These are phyloP conservation scores for Aspergillus ochraceoroseus DNA, from an alignment of 2,329 filamentous ascomycete genomes.

Conservation along the genomic window DNA sequence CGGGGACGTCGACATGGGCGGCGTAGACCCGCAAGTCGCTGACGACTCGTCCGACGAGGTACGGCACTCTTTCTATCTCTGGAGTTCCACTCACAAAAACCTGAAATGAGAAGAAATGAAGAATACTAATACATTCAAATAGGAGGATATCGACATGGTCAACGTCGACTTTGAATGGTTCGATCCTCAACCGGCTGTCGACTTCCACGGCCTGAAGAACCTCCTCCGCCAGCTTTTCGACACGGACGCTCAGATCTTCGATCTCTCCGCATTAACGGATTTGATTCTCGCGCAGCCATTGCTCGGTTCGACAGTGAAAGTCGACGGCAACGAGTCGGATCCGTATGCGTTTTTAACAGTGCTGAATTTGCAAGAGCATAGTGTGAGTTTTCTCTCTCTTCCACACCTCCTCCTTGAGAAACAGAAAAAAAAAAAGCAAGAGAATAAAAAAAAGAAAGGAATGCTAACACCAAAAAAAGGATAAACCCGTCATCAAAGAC, in stretches of 20 bases:
- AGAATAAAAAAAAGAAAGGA: too few relatives aligned
- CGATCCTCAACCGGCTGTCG: constrained; percentile 80
- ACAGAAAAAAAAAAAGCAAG: too few relatives aligned
- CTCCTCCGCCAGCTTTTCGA: constrained; percentile 90
- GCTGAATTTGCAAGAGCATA: constrained; percentile 74
- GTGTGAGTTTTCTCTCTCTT: constrained; percentile 34
- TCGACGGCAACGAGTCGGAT: constrained; percentile 89
- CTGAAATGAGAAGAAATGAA: too few relatives aligned
- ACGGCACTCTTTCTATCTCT: constrained; percentile 14
- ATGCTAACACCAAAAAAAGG: too few relatives aligned
- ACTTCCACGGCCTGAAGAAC: constrained; percentile 91
- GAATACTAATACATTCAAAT: too few relatives aligned
- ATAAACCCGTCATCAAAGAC: constrained; percentile 66
- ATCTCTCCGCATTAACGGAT: constrained; percentile 80
- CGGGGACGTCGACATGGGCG: constrained; percentile 43
- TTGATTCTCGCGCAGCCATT: constrained; percentile 80
- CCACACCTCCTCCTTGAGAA: too few relatives aligned
- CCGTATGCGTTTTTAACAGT: constrained; percentile 89
- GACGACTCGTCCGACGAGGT: constrained; percentile 42
- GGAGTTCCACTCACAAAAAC: constrained; percentile 2
- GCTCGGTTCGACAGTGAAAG: constrained; percentile 91
- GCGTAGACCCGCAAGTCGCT: constrained; percentile 38
- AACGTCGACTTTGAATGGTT: constrained; percentile 99
- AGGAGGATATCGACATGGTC: constrained; percentile 89
- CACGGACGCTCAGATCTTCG: constrained; percentile 75